phyloP scores from a whole-genome alignment of 1,139 yeast species.

The Meyerozyma smithsonii region DNA sequence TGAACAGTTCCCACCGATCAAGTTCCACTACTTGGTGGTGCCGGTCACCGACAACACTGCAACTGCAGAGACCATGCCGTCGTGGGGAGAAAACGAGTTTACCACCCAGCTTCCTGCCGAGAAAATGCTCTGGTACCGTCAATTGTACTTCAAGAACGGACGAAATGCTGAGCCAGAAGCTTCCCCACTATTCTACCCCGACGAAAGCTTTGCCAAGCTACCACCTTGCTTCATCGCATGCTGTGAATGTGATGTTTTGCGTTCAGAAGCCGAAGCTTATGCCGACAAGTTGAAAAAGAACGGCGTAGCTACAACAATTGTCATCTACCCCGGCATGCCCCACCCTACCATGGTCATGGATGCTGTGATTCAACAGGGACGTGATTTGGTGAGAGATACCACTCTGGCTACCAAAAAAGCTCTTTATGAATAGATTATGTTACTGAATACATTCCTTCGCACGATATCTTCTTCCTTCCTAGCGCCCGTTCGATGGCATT shows the following conservation, averaged over 20 bases:
- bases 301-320: constrained; percentile 31
- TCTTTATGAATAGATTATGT: constrained; percentile 6
- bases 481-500: constrained; percentile 56
- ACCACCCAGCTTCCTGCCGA: constrained; percentile 46
- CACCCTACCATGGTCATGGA: constrained; percentile 50
- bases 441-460: constrained; percentile 46
- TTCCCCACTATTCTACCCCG: constrained; percentile 40
- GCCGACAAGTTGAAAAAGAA: constrained; percentile 33
- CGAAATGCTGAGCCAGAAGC: constrained; percentile 36
- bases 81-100: constrained; percentile 39
- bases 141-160: constrained; percentile 37
- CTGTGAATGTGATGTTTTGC: constrained; percentile 43
- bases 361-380: constrained; percentile 36
- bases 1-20: constrained; percentile 29
- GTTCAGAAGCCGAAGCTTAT: constrained; percentile 42
- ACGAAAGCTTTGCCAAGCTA: constrained; percentile 31
- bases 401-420: constrained; percentile 24
- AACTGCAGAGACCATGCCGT: constrained; percentile 27
- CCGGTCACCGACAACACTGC: constrained; percentile 50
- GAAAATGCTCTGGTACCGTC: constrained; percentile 47
- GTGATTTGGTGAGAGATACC: constrained; percentile 27
- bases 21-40: constrained; percentile 40
- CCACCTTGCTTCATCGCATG: constrained; percentile 43
- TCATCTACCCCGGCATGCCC: constrained; percentile 40
- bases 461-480: constrained; percentile 45